Conservation (phyloP, 768 basidiomycete genomes). For the Candolleomyces aberdarensis region DNA sequence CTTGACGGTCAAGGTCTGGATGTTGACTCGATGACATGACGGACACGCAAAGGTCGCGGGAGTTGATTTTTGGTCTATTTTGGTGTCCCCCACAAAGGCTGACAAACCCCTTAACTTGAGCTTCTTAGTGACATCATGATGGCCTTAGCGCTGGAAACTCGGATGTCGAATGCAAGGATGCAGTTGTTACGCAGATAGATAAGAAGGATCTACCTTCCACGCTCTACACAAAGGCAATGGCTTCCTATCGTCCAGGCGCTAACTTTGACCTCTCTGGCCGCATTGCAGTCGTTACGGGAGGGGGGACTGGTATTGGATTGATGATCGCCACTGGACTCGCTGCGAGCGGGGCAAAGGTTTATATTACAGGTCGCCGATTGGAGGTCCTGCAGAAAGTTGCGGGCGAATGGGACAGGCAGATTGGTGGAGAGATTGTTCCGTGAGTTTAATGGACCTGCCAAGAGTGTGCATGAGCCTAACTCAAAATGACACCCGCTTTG, state of each 20-base stretch:
- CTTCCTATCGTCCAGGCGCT: constrained; percentile 29
- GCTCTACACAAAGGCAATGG: constrained; percentile 1
- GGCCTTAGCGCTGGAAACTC: no score
- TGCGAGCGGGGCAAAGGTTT: constrained; percentile 75
- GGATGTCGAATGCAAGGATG: no score
- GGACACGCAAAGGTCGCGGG: no score
- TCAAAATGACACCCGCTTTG: neutral
- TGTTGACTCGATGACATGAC: no score
- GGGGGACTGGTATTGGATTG: constrained; percentile 52
- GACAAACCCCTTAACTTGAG: no score
- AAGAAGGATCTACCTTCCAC: no score
- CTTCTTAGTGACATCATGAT: no score
- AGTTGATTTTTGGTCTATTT: no score
- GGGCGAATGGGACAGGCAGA: constrained; percentile 42
- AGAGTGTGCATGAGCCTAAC: neutral
- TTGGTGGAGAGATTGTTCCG: constrained; percentile 59
- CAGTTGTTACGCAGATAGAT: no score
- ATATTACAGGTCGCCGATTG: constrained; percentile 69
- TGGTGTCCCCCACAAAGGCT: no score
- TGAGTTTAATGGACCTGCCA: constrained; percentile 24
- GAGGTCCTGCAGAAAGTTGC: constrained; percentile 60
- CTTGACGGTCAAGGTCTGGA: no score
- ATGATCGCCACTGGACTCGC: constrained; percentile 75
- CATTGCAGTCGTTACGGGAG: constrained; percentile 53
- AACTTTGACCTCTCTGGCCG: constrained; percentile 56